Percentiles rank a stretch among this genome's conserved stretches.
These are phyloP conservation scores for Jamesozyma lodderae DNA, from an alignment of 805 yeast genomes.

Conservation along the genomic window DNA sequence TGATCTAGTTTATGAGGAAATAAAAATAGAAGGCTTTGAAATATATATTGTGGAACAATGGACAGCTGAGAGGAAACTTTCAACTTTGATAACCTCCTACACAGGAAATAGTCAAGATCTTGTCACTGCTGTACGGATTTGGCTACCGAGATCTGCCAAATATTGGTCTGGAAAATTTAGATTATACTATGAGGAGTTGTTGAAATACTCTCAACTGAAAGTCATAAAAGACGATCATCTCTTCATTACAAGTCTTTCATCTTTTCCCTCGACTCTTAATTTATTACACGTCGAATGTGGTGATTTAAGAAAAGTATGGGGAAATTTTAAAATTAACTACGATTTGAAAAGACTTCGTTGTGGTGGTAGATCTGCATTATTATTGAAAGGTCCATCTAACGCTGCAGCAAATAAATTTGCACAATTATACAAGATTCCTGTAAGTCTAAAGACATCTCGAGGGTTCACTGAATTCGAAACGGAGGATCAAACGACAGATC, in stretches of 20 bases:
- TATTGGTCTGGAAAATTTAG: slow-evolving; percentile 38
- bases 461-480: background rate
- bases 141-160: slow-evolving; percentile 33
- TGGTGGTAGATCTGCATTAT: slow-evolving; percentile 73
- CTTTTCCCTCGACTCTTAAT: slow-evolving; percentile 65
- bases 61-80: slow-evolving; percentile 63
- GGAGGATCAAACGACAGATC: background rate
- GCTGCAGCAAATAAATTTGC: slow-evolving; percentile 76
- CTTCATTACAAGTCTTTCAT: slow-evolving; percentile 75
- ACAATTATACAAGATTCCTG: slow-evolving; percentile 55
- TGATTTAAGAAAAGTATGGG: slow-evolving; percentile 41
- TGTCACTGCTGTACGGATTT: slow-evolving; percentile 51
- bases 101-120: slow-evolving; percentile 74
- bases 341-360: slow-evolving; percentile 71
- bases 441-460: slow-evolving; percentile 4
- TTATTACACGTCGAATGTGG: slow-evolving; percentile 64
- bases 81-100: slow-evolving; percentile 65
- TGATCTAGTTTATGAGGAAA: slow-evolving; percentile 37
- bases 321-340: slow-evolving; percentile 60
- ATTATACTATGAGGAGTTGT: slow-evolving; percentile 55
- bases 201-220: slow-evolving; percentile 60
- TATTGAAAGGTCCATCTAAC: slow-evolving; percentile 62
- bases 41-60: slow-evolving; percentile 91
- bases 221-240: slow-evolving; percentile 50
- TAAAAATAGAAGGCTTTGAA: slow-evolving; percentile 66